Base-by-base conservation (phyloP, 2,329 filamentous ascomycete genomes). In the Fusarium marasasianum region DNA sequence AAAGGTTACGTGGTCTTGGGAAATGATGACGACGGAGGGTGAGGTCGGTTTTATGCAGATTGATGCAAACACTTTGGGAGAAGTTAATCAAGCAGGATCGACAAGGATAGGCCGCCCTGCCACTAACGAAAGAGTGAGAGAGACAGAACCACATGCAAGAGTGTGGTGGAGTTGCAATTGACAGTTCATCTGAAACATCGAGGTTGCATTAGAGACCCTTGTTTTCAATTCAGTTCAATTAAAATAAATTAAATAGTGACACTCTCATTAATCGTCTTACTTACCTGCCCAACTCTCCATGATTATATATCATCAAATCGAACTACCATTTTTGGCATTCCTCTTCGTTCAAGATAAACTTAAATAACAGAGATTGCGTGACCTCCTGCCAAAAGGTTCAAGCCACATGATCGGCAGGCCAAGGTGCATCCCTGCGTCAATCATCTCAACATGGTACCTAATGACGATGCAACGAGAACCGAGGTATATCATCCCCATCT, bases 181-280 rank as follows among this genome's bases (percentile, higher is more conserved):
- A 31, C 33, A 65, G 59, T 70, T 65, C 67, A 70, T 70, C 66
- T 71, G 66, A 66, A 70, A 71, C 66, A 54, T 50, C 6, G 41
- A 55, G 33, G 63, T 69, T 48, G 44, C 56, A 68, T 61, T 24
- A 35, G 10, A 64, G 66, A 59, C 66, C 67, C 67, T 66, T 43
- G 66, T 17, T 70, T 24, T 20, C 44, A 15, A 43, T 31, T 44
- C 40, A 18, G 20, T 58, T 38, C 40, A 57, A 38, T 62, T 24
- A 57, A 33, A 44, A 40, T n/a, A 59, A 29, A 58, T 59, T 63
- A 58, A 26, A 6, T 24, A 62, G 40, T 45, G 40, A 58, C 51
- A 45, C 31, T 8, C 31, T 55, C n/a, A n/a, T 17, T 29, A 44
- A 62, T 43, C 37, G 26, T 26, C 17, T 47, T 47, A 10, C 17